A percentile compares a stretch with the other conserved stretches of the same genome.
These are phyloP conservation scores for Rhazya stricta DNA, from an alignment of 257 asterid species.

Conservation along the genomic window DNA sequence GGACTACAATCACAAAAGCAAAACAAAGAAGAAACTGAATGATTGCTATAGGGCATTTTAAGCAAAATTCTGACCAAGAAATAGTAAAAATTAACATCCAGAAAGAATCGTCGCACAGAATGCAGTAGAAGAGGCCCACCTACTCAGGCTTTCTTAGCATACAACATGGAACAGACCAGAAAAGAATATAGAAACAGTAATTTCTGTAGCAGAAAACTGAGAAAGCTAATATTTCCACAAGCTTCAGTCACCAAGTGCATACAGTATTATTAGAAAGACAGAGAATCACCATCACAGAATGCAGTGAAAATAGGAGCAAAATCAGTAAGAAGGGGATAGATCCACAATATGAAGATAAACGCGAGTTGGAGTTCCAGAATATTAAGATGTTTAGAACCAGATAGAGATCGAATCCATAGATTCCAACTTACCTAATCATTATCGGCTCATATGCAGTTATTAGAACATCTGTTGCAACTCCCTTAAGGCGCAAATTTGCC, in stretches of 20 bases:
- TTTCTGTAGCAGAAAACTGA: not conserved
- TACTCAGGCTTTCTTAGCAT: not conserved
- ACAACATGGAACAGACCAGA: not conserved
- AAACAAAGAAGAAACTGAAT: conserved; percentile 2
- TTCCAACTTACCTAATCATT: conserved; percentile 59
- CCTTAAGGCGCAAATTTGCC: conserved; percentile 93
- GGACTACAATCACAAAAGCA: conserved; percentile 43
- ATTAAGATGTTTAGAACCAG: not conserved
- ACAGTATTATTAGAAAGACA: not conserved
- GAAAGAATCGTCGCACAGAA: not conserved
- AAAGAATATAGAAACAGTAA: not conserved
- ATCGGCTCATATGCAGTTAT: conserved; percentile 84
- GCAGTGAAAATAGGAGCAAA: not conserved
- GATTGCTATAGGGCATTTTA: not conserved
- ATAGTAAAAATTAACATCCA: not conserved
- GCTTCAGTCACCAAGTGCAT: not conserved
- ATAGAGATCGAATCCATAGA: not conserved
- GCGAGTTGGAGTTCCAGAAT: not conserved
- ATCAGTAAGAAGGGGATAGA: not conserved
- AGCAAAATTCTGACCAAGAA: not conserved
- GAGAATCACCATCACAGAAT: too few species aligned
- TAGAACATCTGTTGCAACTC: conserved; percentile 66
- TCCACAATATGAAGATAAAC: not conserved
- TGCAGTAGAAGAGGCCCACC: not conserved
- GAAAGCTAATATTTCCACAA: not conserved